These are phyloP conservation scores for Silene uniflora DNA, from an alignment of 148 eudicot species.

Conservation along the genomic window DNA sequence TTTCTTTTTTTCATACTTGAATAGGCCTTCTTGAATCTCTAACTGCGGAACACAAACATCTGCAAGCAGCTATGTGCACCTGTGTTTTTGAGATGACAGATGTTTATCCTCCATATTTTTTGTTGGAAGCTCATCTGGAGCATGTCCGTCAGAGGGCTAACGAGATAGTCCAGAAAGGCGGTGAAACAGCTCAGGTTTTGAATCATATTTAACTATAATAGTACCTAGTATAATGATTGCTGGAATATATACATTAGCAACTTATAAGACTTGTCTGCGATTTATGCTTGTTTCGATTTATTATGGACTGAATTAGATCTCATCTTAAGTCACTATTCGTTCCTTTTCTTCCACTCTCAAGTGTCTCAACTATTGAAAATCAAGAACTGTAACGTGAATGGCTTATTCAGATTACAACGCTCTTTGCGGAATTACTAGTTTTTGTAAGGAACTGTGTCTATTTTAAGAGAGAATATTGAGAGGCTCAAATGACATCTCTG, in stretches of 20 bases:
- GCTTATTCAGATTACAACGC: not conserved
- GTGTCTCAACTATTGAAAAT: too few relatives aligned
- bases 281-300: not conserved
- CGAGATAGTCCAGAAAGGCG: not conserved
- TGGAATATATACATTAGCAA: not conserved
- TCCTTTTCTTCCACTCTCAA: not conserved
- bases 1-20: not conserved
- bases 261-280: not conserved
- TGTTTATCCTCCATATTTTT: slow-evolving; percentile 1
- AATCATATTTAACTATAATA: not conserved
- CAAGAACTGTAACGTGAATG: too few relatives aligned
- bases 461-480: not conserved
- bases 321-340: not conserved
- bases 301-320: not conserved
- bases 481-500: not conserved
- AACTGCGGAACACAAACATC: slow-evolving; percentile 1
- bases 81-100: slow-evolving; percentile 14
- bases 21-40: slow-evolving; percentile 15
- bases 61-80: slow-evolving; percentile 14
- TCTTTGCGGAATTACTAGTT: not conserved
- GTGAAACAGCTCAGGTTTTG: slow-evolving; percentile 1
- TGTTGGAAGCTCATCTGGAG: slow-evolving; percentile 8
- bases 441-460: not conserved
- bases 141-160: not conserved
- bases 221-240: not conserved